A percentile compares a stretch with the other conserved stretches of the same genome.
Conservation (phyloP, 2,329 filamentous ascomycete genomes). For the Lasiodiplodia hormozganensis region DNA sequence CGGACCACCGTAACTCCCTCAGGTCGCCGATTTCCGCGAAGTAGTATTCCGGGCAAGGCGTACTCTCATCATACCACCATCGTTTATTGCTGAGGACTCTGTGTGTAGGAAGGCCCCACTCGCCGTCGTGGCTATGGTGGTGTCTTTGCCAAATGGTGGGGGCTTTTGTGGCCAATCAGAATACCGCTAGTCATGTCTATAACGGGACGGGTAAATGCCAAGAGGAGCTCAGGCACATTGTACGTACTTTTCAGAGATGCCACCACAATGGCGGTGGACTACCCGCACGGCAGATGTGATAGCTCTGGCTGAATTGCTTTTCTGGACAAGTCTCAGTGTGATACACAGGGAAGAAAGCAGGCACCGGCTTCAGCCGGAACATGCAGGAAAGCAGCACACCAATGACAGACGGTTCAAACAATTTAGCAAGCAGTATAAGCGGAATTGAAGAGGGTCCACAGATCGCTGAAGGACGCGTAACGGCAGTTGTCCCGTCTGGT, state of each 20-base stretch:
- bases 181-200: background rate
- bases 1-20: background rate
- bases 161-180: background rate
- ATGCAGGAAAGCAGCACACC: no score
- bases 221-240: no score
- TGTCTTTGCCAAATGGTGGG: background rate
- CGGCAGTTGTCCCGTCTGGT: background rate
- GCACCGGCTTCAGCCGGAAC: background rate
- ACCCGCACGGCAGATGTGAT: no score
- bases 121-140: background rate
- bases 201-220: background rate
- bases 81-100: background rate
- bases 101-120: background rate
- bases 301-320: no score
- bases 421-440: background rate
- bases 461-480: background rate
- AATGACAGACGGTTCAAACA: background rate
- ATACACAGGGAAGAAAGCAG: background rate
- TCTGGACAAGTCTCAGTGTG: no score
- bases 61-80: background rate
- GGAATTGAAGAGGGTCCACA: background rate
- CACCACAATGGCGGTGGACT: no score
- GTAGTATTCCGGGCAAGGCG: background rate
- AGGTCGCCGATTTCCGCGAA: background rate
- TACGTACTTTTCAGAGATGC: no score